A percentile compares a stretch with the other conserved stretches of the same genome.
Conservation (phyloP, 2,329 filamentous ascomycete species). For the Macroventuria anomochaeta region DNA sequence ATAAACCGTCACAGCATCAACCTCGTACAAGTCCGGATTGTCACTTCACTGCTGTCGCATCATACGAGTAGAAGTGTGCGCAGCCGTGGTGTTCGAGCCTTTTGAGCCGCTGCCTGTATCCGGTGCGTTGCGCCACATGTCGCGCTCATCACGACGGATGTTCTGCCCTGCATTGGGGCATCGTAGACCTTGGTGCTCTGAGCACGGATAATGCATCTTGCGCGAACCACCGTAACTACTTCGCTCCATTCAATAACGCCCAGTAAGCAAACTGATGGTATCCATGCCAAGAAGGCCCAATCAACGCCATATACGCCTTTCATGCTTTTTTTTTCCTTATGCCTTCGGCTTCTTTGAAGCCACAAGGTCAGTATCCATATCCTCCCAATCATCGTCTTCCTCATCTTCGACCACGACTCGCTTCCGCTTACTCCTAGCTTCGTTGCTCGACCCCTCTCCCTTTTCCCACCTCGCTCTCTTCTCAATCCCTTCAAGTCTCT, state of each 20-base stretch:
- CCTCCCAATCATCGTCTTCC: slow-evolving; percentile 48
- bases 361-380: slow-evolving; percentile 37
- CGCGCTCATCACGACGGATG: no score
- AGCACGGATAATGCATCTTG: no score
- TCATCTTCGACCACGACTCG: slow-evolving; percentile 47
- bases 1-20: no score
- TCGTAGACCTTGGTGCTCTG: no score
- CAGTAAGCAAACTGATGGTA: slow-evolving; percentile 7
- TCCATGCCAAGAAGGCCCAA: neutral
- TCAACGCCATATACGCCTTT: slow-evolving; percentile 9
- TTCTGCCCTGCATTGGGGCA: no score
- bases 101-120: no score
- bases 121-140: no score
- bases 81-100: no score
- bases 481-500: slow-evolving; percentile 62
- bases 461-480: slow-evolving; percentile 37
- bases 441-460: slow-evolving; percentile 25
- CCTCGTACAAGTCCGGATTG: no score
- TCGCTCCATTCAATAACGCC: neutral
- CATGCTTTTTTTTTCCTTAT: slow-evolving; percentile 14
- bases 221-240: no score
- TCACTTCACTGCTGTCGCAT: no score
- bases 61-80: no score
- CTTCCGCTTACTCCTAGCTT: slow-evolving; percentile 43
- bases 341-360: slow-evolving; percentile 22